Evolutionary conservation across 208 protist genomes (phyloP), one percentile per base, ranked within the genome.

Genomic region (Leishmania tropica): DNA sequence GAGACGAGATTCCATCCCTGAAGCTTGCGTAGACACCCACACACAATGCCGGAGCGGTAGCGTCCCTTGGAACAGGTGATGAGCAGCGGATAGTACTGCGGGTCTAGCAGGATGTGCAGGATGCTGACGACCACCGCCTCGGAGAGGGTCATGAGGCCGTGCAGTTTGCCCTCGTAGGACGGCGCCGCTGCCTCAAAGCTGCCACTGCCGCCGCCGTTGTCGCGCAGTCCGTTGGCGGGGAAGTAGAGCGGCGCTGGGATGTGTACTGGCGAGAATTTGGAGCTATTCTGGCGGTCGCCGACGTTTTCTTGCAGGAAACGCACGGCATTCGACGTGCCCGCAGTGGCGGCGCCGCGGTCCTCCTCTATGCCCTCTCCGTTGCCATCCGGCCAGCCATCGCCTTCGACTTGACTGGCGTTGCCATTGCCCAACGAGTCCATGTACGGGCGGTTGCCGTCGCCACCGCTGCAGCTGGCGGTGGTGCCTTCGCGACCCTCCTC

Each of bases 1-100:
- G 93, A 96, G 7, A 99, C 98, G n/a, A 99, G 87, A 85, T 98
- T 99, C 99, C 99, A 99, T 6, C 96, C 75, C 81, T 99, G 98
- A 45, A 99, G 73, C 89, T 99, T 99, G 62, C 99, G 93, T 35
- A 99, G 86, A 89, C 99, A 99, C 42, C 99, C 99, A 75, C 99
- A 97, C 17, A 99, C 95, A 62, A 99, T 99, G 68, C 98, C 99
- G 31, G 99, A 99, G 74, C 98, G 95, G 85, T 99, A 99, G 31
- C 98, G 87, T 1, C 99, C 99, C 65, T 99, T 97, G 78, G 98
- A 93, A 85, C 98, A 99, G 81, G 99, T 99, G 10, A 99, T 90
- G 37, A 98, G 89, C 8, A 99, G 81, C 40, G 99, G 99, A 88
- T 99, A 99, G 84, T 96, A 96, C n/a, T 91, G 80, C 13, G 93